Evolutionary conservation across 1,284 basidiomycete genomes (phyloP).

Genomic region (Ganoderma lingzhi): DNA sequence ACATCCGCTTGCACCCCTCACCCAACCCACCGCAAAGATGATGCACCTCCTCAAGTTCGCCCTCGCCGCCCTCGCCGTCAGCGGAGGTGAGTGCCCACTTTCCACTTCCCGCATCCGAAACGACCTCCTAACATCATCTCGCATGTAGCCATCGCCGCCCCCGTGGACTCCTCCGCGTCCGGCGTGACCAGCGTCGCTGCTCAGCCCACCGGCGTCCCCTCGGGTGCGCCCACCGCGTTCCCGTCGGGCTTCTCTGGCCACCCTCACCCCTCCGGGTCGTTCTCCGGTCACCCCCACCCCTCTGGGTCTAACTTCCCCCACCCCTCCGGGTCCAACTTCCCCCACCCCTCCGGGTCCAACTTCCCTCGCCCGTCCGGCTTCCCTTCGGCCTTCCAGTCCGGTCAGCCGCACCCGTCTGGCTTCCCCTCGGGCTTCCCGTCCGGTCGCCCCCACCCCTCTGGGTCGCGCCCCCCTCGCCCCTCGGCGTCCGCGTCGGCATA

Average conservation of each 20-base stretch:
- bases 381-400: no score
- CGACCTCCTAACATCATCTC: no score
- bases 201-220: not conserved
- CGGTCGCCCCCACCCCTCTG: no score
- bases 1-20: not conserved
- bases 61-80: conserved; percentile 3
- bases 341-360: not conserved
- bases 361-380: no score
- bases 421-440: no score
- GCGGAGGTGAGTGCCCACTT: not conserved
- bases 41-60: not conserved
- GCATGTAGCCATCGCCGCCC: not conserved
- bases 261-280: no score
- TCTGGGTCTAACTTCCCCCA: no score
- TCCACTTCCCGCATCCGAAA: no score
- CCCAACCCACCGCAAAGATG: not conserved
- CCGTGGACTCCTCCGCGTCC: not conserved
- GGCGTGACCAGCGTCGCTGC: not conserved
- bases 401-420: no score
- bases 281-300: not conserved
- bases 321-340: not conserved
- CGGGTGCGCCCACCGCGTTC: not conserved
- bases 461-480: no score
- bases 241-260: not conserved
- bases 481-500: no score